Evolutionary conservation across 495 filamentous ascomycete genomes (phyloP), one percentile per base, ranked within the genome.

Genomic region (Delitschia confertaspora): DNA sequence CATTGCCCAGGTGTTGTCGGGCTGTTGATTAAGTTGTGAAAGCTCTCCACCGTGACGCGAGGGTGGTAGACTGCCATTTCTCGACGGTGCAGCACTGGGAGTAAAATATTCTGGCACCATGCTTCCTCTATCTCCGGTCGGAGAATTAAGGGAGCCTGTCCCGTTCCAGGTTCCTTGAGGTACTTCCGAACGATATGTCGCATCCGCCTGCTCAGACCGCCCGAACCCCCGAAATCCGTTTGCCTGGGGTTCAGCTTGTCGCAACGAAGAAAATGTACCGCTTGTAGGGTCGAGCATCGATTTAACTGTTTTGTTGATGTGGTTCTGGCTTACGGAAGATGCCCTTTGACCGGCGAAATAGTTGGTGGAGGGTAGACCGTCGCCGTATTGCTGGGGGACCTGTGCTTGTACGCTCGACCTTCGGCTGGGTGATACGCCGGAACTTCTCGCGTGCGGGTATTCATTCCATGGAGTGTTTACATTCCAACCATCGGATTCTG

Each of bases 401-500:
- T 47, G 45, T 3, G 36, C 64, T 23, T 69, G 66, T 30, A 70
- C 69, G 42, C 59, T 64, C 5, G 65, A 42, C 27, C 69, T 65
- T 24, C 72, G 65, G 18, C 68, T 61, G 4, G 74, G 73, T 9
- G 74, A 76, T 3, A 69, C 69, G 9, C 63, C 65, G 34, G 70
- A 59, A 44, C 62, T 72, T 34, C 71, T 62, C 18, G 59, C 51
- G 39, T 70, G 64, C 20, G 70, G 58, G 19, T 72, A 35, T 39
- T 75, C 74, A 14, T 65, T 68, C 81, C 80, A 83, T 0, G 72
- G 69, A 2, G 67, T 47, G 23, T 68, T 59, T 11, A 66, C 66
- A 20, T 57, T 64, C 72, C 71, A 76, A 23, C 61, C 62, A 53
- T 85, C 79, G 1, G 76, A 72, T 52, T 81, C 78, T 1, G 80